A percentile compares a stretch with the other conserved stretches of the same genome.
phyloP scores from a whole-genome alignment of 805 yeast genomes.

The Kazachstania psychrophila region DNA sequence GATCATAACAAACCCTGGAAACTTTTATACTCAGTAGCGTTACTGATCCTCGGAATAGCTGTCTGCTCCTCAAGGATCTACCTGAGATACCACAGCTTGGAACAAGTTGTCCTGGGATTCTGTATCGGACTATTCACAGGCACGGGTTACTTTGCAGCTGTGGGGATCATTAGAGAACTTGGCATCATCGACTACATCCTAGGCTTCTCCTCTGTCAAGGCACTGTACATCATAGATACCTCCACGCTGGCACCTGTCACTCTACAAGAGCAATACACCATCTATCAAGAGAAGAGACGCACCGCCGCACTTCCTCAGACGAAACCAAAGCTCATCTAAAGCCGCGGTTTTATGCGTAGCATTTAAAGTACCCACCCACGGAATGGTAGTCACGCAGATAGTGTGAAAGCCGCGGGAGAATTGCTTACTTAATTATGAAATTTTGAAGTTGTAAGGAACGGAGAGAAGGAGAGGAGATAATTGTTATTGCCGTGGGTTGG shows the following conservation, averaged over 20 bases:
- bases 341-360: no score
- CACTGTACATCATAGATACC: slow-evolving; percentile 1
- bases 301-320: no score
- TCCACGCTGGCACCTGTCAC: slow-evolving; percentile 2
- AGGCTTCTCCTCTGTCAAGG: background rate
- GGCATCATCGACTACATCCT: slow-evolving; percentile 3
- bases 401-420: no score
- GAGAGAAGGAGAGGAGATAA: no score
- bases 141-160: slow-evolving; percentile 42
- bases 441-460: no score
- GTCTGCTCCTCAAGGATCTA: slow-evolving; percentile 69
- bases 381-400: no score
- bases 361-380: no score
- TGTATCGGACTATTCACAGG: slow-evolving; percentile 56
- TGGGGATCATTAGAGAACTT: slow-evolving; percentile 22
- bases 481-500: no score
- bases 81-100: slow-evolving; percentile 61
- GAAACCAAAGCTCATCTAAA: no score
- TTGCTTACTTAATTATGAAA: no score
- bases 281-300: background rate
- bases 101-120: slow-evolving; percentile 70
- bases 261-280: background rate
- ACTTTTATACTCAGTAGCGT: no score
- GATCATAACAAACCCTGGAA: no score
- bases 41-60: slow-evolving; percentile 21